Evolutionary conservation across 1,284 basidiomycete genomes (phyloP).

Genomic region (Meira miltonrushii): DNA sequence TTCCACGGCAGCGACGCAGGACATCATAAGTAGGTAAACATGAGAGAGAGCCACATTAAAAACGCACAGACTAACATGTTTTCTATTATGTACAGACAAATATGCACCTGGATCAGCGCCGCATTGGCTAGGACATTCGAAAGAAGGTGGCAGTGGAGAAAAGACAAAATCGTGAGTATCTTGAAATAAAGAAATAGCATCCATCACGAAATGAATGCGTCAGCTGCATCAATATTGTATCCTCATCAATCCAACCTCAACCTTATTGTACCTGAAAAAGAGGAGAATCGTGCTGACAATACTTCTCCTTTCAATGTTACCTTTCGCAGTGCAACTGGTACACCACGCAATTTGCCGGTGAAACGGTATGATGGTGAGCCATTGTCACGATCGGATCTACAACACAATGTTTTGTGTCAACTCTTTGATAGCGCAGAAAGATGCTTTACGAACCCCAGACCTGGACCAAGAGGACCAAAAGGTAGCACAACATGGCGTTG

Average conservation of each 20-base stretch:
- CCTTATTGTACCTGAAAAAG: no score
- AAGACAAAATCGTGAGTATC: neutral
- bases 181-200: no score
- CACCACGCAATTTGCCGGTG: slow-evolving; percentile 44
- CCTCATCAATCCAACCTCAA: no score
- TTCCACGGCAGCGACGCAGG: neutral
- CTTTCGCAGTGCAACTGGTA: neutral
- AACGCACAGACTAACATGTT: no score
- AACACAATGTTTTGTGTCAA: slow-evolving; percentile 73
- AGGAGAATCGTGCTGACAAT: no score
- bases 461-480: slow-evolving; percentile 15
- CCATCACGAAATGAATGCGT: no score
- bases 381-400: slow-evolving; percentile 60
- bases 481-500: slow-evolving; percentile 10
- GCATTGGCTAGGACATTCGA: slow-evolving; percentile 6
- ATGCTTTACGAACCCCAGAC: slow-evolving; percentile 66
- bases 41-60: no score
- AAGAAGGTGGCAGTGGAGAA: neutral
- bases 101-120: slow-evolving; percentile 12
- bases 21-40: neutral
- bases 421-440: slow-evolving; percentile 67
- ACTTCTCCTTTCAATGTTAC: neutral
- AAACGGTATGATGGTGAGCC: slow-evolving; percentile 50
- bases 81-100: neutral
- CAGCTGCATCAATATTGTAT: no score